These are phyloP conservation scores for Penicillium sp. DNA, from an alignment of 2,329 filamentous ascomycete species.

Conservation along the genomic window DNA sequence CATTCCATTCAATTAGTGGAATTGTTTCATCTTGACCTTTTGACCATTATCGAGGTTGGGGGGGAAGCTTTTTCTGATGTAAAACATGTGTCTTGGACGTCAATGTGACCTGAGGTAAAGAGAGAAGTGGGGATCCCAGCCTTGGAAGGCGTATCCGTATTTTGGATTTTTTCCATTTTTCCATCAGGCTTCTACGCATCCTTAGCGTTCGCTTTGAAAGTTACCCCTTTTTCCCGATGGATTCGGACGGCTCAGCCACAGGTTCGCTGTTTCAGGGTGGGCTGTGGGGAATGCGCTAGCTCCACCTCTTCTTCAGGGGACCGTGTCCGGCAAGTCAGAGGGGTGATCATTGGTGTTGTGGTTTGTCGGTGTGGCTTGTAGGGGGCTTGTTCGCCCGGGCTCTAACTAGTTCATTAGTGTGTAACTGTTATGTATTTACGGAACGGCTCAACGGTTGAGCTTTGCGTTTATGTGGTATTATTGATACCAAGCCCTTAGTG, in stretches of 20 bases:
- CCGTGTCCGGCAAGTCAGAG: conserved; percentile 3
- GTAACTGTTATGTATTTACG: neutral
- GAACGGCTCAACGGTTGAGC: neutral
- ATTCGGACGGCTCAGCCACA: conserved; percentile 18
- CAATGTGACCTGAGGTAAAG: neutral
- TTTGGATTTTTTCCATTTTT: neutral
- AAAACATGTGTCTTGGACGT: neutral
- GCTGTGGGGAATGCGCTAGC: conserved; percentile 18
- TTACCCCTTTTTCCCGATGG: conserved; percentile 3
- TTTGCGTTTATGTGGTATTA: neutral
- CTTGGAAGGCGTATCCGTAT: neutral
- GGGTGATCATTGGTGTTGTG: conserved; percentile 6
- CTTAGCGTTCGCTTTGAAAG: neutral
- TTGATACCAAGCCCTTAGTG: neutral
- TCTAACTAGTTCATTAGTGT: neutral
- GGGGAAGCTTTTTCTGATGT: neutral
- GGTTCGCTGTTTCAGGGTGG: conserved; percentile 24
- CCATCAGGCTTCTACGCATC: neutral
- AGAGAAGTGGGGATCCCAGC: neutral
- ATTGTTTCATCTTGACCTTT: neutral
- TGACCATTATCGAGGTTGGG: neutral
- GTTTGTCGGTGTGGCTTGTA: conserved; percentile 3
- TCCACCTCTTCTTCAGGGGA: conserved; percentile 17
- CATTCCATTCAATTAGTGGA: neutral
- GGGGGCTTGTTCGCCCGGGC: neutral